Evolutionary conservation across 495 filamentous ascomycete genomes (phyloP).

Genomic region (Rusavskia elegans): DNA sequence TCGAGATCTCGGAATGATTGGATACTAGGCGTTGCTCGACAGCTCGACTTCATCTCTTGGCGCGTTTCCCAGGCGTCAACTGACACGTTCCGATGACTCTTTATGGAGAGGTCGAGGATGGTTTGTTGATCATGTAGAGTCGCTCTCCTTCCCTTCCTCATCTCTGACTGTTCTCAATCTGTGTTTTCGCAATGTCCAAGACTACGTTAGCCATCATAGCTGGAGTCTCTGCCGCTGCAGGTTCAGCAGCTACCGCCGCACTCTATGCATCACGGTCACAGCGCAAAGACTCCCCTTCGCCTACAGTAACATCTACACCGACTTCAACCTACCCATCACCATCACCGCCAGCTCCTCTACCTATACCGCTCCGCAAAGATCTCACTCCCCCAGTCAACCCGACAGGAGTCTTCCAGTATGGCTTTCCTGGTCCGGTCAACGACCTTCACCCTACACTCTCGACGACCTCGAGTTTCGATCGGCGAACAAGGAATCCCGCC

Average conservation of each 20-base stretch:
- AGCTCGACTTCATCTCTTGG: neutral
- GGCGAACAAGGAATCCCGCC: slow-evolving; percentile 75
- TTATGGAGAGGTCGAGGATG: neutral
- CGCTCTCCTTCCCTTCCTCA: neutral
- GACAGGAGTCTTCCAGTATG: slow-evolving; percentile 83
- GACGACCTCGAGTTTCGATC: slow-evolving; percentile 76
- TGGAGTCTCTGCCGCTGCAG: slow-evolving; percentile 74
- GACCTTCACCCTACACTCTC: slow-evolving; percentile 63
- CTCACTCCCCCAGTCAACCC: slow-evolving; percentile 54
- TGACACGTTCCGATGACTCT: neutral
- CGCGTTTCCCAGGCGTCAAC: neutral
- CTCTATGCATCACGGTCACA: slow-evolving; percentile 50
- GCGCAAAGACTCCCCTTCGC: slow-evolving; percentile 22
- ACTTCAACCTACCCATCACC: slow-evolving; percentile 10
- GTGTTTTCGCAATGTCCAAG: slow-evolving; percentile 52
- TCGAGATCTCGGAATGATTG: neutral
- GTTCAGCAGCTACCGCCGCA: slow-evolving; percentile 67
- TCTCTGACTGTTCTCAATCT: neutral
- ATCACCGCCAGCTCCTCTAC: slow-evolving; percentile 21
- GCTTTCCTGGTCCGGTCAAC: slow-evolving; percentile 80
- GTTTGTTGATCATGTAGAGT: neutral
- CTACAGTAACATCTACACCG: slow-evolving; percentile 11
- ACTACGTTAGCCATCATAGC: slow-evolving; percentile 75
- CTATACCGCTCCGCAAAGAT: slow-evolving; percentile 22
- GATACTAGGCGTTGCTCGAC: neutral